Conservation (phyloP, 1,284 basidiomycete species). For the Kalmanozyma brasiliensis region DNA sequence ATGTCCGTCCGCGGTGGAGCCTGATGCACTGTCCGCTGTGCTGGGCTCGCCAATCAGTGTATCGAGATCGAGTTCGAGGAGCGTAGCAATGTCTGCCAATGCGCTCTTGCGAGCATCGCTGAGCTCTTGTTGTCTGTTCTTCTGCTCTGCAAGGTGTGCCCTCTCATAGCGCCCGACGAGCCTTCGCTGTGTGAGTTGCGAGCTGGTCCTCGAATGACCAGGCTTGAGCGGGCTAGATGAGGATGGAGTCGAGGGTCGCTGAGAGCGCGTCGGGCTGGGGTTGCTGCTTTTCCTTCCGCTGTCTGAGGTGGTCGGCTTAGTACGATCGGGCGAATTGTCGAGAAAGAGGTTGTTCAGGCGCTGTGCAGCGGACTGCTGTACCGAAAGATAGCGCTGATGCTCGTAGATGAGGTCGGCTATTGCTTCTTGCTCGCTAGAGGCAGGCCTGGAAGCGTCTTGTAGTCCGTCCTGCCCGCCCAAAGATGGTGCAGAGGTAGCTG, state of each 20-base stretch:
- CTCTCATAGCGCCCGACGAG: conserved; percentile 56
- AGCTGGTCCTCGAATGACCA: conserved; percentile 30
- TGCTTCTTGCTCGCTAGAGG: conserved; percentile 44
- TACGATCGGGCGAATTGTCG: conserved; percentile 27
- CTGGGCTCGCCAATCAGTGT: conserved; percentile 46
- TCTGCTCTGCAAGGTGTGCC: conserved; percentile 54
- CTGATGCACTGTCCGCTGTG: conserved; percentile 2
- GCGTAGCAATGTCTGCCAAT: conserved; percentile 52
- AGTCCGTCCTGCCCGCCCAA: background rate
- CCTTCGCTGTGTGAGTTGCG: conserved; percentile 42
- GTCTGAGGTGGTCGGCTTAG: background rate
- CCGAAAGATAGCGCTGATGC: conserved; percentile 42
- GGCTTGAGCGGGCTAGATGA: conserved; percentile 31
- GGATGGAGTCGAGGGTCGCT: conserved; percentile 7
- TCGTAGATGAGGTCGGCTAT: conserved; percentile 61
- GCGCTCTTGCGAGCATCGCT: conserved; percentile 52
- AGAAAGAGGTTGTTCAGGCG: conserved; percentile 36
- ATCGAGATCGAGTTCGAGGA: conserved; percentile 56
- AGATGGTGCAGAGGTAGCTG: conserved; percentile 9
- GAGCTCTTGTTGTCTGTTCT: conserved; percentile 55
- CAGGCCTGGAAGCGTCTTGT: background rate
- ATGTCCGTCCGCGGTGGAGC: conserved; percentile 1
- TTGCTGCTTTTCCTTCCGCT: conserved; percentile 12
- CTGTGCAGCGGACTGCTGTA: conserved; percentile 41
- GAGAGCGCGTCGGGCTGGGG: conserved; percentile 17